Evolutionary conservation across 2,329 filamentous ascomycete species (phyloP).

Genomic region (Fusarium lyarnte): DNA sequence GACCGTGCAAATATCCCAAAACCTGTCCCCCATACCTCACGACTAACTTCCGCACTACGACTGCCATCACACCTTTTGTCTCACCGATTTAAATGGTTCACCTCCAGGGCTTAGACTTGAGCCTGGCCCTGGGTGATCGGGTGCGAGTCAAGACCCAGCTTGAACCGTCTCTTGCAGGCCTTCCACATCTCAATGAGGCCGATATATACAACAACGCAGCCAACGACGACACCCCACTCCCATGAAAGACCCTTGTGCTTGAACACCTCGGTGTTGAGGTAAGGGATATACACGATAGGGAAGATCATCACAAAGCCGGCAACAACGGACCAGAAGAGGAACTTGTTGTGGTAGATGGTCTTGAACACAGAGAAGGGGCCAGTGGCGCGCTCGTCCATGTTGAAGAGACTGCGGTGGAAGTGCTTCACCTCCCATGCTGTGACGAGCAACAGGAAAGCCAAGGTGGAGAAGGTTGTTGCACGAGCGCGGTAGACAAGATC

Average conservation of each 20-base stretch:
- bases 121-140: constrained; percentile 25
- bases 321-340: constrained; percentile 72
- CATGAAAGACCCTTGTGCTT: constrained; percentile 74
- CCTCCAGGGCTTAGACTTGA: constrained; percentile 27
- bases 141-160: constrained; percentile 47
- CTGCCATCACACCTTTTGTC: not conserved
- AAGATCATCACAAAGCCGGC: constrained; percentile 69
- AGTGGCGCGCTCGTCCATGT: constrained; percentile 65
- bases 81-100: not conserved
- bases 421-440: constrained; percentile 80
- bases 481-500: constrained; percentile 70
- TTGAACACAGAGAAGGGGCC: constrained; percentile 62
- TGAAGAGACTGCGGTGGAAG: constrained; percentile 74
- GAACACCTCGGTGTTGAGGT: constrained; percentile 73
- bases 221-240: constrained; percentile 77
- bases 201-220: constrained; percentile 68
- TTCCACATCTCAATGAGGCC: constrained; percentile 75
- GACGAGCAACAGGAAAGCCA: constrained; percentile 74
- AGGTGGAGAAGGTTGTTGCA: constrained; percentile 73
- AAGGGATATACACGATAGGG: constrained; percentile 73
- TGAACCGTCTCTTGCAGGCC: constrained; percentile 66
- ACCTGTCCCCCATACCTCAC: constrained; percentile 41
- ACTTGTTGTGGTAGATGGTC: constrained; percentile 75
- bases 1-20: constrained; percentile 42
- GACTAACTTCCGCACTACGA: not conserved